These are phyloP conservation scores for Meira miltonrushii DNA, from an alignment of 1,284 basidiomycete genomes.

Conservation along the genomic window DNA sequence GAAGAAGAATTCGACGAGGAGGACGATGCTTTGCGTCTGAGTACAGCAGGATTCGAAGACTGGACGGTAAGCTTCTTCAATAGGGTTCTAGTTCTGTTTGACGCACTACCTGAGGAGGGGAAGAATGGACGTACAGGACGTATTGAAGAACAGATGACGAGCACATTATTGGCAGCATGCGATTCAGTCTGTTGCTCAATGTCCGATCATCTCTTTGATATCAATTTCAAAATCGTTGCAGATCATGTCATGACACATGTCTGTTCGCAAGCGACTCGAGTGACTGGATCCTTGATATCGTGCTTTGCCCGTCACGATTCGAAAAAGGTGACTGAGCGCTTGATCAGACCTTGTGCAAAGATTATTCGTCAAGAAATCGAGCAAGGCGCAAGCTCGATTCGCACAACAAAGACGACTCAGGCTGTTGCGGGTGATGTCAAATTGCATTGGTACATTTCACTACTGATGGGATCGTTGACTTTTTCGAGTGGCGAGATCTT, in stretches of 20 bases:
- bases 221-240: slow-evolving; percentile 75
- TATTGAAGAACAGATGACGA: slow-evolving; percentile 75
- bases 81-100: slow-evolving; percentile 77
- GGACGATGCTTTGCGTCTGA: slow-evolving; percentile 58
- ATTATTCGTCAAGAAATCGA: slow-evolving; percentile 81
- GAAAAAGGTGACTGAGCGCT: slow-evolving; percentile 69
- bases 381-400: slow-evolving; percentile 82
- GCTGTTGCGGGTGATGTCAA: slow-evolving; percentile 83
- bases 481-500: slow-evolving; percentile 56
- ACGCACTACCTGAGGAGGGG: slow-evolving; percentile 90
- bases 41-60: slow-evolving; percentile 71
- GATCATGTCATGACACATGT: slow-evolving; percentile 71
- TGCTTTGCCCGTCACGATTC: slow-evolving; percentile 78
- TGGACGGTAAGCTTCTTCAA: slow-evolving; percentile 86
- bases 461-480: slow-evolving; percentile 41
- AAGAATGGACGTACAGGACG: slow-evolving; percentile 68
- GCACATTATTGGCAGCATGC: slow-evolving; percentile 72
- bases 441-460: slow-evolving; percentile 73
- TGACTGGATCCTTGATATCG: slow-evolving; percentile 81
- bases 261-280: slow-evolving; percentile 74
- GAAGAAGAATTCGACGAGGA: slow-evolving; percentile 54
- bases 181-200: slow-evolving; percentile 82
- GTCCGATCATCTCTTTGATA: slow-evolving; percentile 78
- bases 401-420: slow-evolving; percentile 79
- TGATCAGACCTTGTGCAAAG: slow-evolving; percentile 72